phyloP scores from a whole-genome alignment of 2,329 filamentous ascomycete genomes.

The Fusarium oxysporum region DNA sequence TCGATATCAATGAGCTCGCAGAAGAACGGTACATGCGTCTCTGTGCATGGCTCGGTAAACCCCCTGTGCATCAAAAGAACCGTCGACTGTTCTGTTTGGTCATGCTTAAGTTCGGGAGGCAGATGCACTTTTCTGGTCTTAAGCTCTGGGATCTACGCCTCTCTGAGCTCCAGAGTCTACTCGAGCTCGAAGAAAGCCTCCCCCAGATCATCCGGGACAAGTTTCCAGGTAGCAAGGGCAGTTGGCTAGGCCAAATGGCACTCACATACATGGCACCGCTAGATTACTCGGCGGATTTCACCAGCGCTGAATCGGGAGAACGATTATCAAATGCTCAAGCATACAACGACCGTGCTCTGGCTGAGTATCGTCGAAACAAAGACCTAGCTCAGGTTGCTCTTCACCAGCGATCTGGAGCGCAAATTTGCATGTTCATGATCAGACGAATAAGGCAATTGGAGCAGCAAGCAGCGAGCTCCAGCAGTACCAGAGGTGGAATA shows the following conservation, averaged over 20 bases:
- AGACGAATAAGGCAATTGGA: not conserved
- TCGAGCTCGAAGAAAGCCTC: not conserved
- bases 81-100: not conserved
- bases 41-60: not conserved
- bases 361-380: not conserved
- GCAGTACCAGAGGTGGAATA: accelerated
- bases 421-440: not conserved
- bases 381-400: not conserved
- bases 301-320: not conserved
- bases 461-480: not conserved
- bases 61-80: not conserved
- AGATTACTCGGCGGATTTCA: not conserved
- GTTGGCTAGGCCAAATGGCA: not conserved
- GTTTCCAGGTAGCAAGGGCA: not conserved
- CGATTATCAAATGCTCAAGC: not conserved
- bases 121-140: not conserved
- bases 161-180: not conserved
- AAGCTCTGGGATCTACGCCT: not conserved
- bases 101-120: not conserved
- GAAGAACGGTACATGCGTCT: not conserved
- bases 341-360: not conserved
- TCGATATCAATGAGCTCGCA: not conserved
- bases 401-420: not conserved
- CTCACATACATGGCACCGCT: not conserved
- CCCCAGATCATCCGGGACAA: not conserved